Evolutionary conservation across 2,329 filamentous ascomycete genomes (phyloP).

Genomic region (Coniochaeta prunicola): DNA sequence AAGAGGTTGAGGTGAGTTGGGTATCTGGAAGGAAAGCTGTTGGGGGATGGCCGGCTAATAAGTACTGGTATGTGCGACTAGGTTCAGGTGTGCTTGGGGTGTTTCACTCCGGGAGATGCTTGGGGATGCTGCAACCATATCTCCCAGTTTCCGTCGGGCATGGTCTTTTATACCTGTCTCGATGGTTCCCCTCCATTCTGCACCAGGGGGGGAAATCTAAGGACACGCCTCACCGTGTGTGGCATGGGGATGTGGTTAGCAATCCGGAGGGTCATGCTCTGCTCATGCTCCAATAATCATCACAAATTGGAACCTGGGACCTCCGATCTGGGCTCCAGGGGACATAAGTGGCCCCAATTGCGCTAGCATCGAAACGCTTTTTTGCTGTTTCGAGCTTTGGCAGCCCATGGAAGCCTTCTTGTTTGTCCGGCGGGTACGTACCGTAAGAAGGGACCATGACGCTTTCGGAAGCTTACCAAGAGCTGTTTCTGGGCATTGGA

Average conservation of each 20-base stretch:
- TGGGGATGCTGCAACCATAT: not conserved
- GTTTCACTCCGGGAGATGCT: not conserved
- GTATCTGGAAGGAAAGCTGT: not conserved
- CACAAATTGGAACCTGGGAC: not conserved
- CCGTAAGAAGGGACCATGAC: no score
- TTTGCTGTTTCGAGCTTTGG: no score
- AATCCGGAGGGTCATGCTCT: not conserved
- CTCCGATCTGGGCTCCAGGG: slow-evolving; percentile 1
- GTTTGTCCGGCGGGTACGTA: no score
- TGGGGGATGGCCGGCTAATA: not conserved
- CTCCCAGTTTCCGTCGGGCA: not conserved
- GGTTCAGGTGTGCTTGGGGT: not conserved
- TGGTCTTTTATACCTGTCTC: not conserved
- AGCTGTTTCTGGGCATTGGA: no score
- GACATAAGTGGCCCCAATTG: no score
- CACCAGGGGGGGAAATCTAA: not conserved
- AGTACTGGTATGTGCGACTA: not conserved
- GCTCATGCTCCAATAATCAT: slow-evolving; percentile 1
- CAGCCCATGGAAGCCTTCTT: no score
- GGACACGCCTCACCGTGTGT: not conserved
- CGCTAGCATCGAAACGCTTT: no score
- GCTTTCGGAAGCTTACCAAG: no score
- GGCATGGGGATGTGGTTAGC: no score
- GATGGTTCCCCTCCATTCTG: not conserved
- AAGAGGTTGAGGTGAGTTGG: slow-evolving; percentile 21